These are phyloP conservation scores for Berkeleyomyces basicola DNA, from an alignment of 2,329 filamentous ascomycete genomes.

Conservation along the genomic window DNA sequence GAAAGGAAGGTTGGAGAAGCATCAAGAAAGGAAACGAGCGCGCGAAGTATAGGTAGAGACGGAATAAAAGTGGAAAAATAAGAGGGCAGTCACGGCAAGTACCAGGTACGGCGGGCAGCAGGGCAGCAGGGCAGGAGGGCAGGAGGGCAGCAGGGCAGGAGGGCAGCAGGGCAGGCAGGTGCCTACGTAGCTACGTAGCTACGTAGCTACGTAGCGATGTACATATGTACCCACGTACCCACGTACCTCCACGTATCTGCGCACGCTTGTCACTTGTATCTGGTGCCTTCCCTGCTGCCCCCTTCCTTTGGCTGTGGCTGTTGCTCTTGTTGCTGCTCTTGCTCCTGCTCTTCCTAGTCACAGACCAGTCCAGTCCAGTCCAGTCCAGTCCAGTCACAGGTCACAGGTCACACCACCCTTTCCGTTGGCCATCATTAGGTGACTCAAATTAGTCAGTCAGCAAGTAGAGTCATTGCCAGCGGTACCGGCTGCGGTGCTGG, in stretches of 20 bases:
- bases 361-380: too few species aligned
- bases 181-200: not conserved
- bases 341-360: too few species aligned
- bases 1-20: conserved; percentile 16
- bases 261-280: too few species aligned
- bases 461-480: too few species aligned
- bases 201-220: not conserved
- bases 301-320: too few species aligned
- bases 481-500: too few species aligned
- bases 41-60: conserved; percentile 13
- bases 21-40: conserved; percentile 15
- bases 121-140: not conserved
- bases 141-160: not conserved
- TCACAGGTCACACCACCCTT: not conserved
- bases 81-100: not conserved
- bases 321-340: too few species aligned
- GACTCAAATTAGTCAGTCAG: not conserved
- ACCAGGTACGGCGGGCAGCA: not conserved
- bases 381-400: not conserved
- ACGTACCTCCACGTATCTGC: not conserved
- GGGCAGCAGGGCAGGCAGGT: not conserved
- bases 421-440: not conserved
- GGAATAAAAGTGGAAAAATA: conserved; percentile 5
- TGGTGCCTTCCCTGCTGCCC: too few species aligned
- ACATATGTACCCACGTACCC: not conserved